Percentiles rank a stretch among this genome's conserved stretches.
Conservation (phyloP, 805 yeast genomes). For the Ogataea nonfermentans region DNA sequence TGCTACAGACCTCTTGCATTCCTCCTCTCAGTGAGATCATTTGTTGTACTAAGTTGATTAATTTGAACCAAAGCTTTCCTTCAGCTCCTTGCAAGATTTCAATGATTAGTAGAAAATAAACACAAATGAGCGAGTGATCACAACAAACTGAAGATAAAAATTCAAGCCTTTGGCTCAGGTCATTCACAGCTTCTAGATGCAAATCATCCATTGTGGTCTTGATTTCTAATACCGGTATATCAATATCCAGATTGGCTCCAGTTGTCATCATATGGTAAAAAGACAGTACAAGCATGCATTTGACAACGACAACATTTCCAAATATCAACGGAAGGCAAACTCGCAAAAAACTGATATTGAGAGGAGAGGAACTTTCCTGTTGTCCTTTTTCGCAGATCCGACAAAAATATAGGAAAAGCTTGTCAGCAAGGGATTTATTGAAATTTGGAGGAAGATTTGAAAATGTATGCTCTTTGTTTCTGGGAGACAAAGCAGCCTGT, state of each 20-base stretch:
- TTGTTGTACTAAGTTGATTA: slow-evolving; percentile 15
- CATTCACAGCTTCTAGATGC: slow-evolving; percentile 13
- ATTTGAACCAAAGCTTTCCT: slow-evolving; percentile 7
- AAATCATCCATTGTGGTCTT: slow-evolving; percentile 3
- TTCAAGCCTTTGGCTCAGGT: slow-evolving; percentile 12
- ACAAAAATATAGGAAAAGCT: slow-evolving; percentile 15
- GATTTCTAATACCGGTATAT: not conserved
- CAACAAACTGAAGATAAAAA: slow-evolving; percentile 21
- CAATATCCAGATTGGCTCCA: not conserved
- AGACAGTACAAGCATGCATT: slow-evolving; percentile 18
- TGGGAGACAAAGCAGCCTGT: slow-evolving; percentile 15
- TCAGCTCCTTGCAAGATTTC: slow-evolving; percentile 15
- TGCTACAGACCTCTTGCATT: slow-evolving; percentile 7
- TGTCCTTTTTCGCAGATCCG: slow-evolving; percentile 1
- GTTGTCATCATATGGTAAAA: slow-evolving; percentile 11
- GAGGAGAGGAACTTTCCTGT: not conserved
- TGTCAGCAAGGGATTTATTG: slow-evolving; percentile 10
- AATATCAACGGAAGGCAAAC: slow-evolving; percentile 20
- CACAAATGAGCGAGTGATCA: slow-evolving; percentile 21
- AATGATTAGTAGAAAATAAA: slow-evolving; percentile 15
- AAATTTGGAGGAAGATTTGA: slow-evolving; percentile 16
- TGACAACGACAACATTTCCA: slow-evolving; percentile 19
- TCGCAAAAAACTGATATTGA: slow-evolving; percentile 11
- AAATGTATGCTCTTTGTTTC: slow-evolving; percentile 4
- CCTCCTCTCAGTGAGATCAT: slow-evolving; percentile 24